Percentiles rank a stretch among this genome's conserved stretches.
Conservation (phyloP, 306 rosid genomes). For the Begonia loranthoides region DNA sequence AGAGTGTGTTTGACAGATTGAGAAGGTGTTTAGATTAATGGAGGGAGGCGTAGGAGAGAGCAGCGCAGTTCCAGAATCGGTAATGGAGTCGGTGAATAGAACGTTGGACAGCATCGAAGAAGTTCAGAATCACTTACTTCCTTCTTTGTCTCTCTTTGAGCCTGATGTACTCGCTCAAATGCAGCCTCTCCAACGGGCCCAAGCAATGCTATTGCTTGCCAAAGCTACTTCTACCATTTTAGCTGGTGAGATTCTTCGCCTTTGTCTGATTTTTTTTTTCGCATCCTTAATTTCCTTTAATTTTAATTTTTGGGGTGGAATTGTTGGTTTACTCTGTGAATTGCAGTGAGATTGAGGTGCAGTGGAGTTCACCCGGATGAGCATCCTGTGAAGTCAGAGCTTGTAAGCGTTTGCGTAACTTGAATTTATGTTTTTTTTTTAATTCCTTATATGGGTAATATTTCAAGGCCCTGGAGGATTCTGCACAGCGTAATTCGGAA, state of each 20-base stretch:
- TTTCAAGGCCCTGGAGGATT: no score
- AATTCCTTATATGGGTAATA: conserved; percentile 2
- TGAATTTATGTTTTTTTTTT: conserved; percentile 10
- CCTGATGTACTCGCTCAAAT: conserved; percentile 46
- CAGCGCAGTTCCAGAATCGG: conserved; percentile 48
- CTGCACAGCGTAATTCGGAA: no score
- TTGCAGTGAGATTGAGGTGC: conserved; percentile 73
- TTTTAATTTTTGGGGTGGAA: not conserved
- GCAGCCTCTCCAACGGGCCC: conserved; percentile 83
- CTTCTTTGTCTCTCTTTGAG: conserved; percentile 45
- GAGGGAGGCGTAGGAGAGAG: conserved; percentile 31
- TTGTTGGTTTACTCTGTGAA: conserved; percentile 10
- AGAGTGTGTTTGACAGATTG: no score
- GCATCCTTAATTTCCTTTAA: not conserved
- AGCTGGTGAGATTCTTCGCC: conserved; percentile 23
- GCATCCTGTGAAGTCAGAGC: conserved; percentile 69
- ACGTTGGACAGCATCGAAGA: conserved; percentile 37
- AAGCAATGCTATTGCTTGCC: conserved; percentile 48
- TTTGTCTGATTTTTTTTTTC: not conserved
- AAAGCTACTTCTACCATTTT: conserved; percentile 55
- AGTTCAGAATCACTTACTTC: conserved; percentile 27
- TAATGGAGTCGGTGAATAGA: conserved; percentile 41
- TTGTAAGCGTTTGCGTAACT: conserved; percentile 33
- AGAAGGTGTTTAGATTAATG: conserved; percentile 11
- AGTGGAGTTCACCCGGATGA: conserved; percentile 61